Percentiles rank a stretch among this genome's conserved stretches.
These are phyloP conservation scores for Pythium scleroteichum DNA, from an alignment of 352 stramenopile species.

Conservation along the genomic window DNA sequence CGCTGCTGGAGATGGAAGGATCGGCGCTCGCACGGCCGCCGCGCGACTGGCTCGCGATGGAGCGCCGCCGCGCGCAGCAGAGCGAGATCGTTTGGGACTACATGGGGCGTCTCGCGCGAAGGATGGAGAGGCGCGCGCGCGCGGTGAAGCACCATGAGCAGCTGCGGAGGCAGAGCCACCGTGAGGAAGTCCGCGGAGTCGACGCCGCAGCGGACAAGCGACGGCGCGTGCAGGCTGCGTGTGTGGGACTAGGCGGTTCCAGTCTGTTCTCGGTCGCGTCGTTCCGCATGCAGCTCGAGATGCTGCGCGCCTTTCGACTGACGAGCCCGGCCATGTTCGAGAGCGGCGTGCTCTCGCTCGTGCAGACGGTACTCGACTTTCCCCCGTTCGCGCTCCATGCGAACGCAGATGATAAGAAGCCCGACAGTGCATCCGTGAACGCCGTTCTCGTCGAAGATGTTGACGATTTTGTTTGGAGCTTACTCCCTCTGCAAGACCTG, in stretches of 20 bases:
- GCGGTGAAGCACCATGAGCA: not conserved
- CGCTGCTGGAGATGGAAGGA: constrained; percentile 16
- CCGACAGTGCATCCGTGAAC: constrained; percentile 20
- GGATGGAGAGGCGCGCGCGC: constrained; percentile 7
- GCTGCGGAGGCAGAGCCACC: too few relatives aligned
- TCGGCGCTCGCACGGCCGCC: constrained; percentile 16
- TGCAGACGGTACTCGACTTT: constrained; percentile 60
- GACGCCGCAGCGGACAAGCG: not conserved
- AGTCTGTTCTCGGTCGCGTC: constrained; percentile 50
- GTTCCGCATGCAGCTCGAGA: constrained; percentile 69
- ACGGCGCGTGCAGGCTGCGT: not conserved
- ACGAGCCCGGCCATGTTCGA: constrained; percentile 51
- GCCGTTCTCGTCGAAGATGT: constrained; percentile 46
- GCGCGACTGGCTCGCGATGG: constrained; percentile 6
- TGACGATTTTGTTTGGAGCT: constrained; percentile 46
- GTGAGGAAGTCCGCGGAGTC: too few relatives aligned
- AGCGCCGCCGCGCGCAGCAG: constrained; percentile 19
- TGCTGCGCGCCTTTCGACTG: constrained; percentile 56
- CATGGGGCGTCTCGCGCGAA: constrained; percentile 1
- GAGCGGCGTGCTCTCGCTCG: constrained; percentile 44
- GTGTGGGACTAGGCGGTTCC: not conserved
- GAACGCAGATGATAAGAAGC: not conserved
- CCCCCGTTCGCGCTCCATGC: constrained; percentile 51
- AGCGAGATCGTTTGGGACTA: constrained; percentile 30
- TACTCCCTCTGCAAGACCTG: constrained; percentile 31